phyloP scores from a whole-genome alignment of 768 basidiomycete species.

The Rubroboletus satanas region DNA sequence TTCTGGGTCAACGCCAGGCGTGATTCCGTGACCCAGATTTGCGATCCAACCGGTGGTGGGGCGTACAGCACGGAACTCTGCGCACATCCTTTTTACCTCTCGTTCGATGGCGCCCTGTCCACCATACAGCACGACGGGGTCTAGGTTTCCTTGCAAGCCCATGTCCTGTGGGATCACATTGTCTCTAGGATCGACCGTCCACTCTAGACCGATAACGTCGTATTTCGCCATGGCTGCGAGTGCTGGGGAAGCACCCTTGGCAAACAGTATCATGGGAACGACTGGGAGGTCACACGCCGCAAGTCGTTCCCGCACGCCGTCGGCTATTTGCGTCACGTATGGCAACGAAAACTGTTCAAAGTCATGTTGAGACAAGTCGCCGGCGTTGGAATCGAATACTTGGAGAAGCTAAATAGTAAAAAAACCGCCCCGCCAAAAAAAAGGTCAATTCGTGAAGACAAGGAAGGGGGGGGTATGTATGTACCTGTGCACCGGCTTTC shows the following conservation, averaged over 20 bases:
- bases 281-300: conserved; percentile 46
- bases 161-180: conserved; percentile 56
- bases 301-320: conserved; percentile 60
- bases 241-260: conserved; percentile 87
- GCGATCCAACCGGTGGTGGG: conserved; percentile 82
- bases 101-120: conserved; percentile 82
- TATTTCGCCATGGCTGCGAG: conserved; percentile 70
- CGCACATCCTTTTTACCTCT: conserved; percentile 79
- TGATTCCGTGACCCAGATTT: conserved; percentile 96
- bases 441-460: too few species aligned
- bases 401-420: conserved; percentile 84
- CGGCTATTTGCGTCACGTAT: conserved; percentile 67
- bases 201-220: conserved; percentile 88
- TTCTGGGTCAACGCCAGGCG: conserved; percentile 92
- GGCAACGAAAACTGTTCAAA: conserved; percentile 84
- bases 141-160: conserved; percentile 89
- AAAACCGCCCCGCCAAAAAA: too few species aligned
- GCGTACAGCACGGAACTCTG: conserved; percentile 59
- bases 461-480: conserved; percentile 10
- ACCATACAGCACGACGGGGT: conserved; percentile 84
- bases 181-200: conserved; percentile 77
- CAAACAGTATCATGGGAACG: conserved; percentile 87
- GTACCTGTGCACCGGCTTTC: conserved; percentile 92
- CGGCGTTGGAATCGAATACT: conserved; percentile 96
- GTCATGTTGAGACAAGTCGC: conserved; percentile 86